phyloP scores from a whole-genome alignment of 129 eudicot species.

The Tagetes patula region DNA sequence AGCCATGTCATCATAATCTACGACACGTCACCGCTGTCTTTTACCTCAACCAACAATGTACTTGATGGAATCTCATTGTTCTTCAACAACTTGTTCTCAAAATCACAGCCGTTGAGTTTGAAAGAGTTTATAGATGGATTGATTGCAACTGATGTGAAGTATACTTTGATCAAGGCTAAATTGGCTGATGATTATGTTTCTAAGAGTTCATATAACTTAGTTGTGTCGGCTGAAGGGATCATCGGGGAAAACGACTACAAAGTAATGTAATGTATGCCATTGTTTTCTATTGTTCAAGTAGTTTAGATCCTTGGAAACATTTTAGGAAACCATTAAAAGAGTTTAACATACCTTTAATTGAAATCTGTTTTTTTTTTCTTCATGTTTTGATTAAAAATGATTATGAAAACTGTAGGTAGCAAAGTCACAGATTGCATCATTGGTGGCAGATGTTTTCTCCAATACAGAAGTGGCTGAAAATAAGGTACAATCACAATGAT shows the following conservation, averaged over 20 bases:
- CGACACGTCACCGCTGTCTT: conserved; percentile 42
- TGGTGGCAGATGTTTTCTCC: conserved; percentile 81
- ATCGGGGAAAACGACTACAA: conserved; percentile 81
- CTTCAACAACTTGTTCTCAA: conserved; percentile 73
- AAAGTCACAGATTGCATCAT: conserved; percentile 67
- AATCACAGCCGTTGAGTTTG: conserved; percentile 58
- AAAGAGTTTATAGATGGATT: conserved; percentile 63
- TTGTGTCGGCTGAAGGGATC: conserved; percentile 75
- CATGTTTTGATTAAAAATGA: not conserved
- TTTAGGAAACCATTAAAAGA: not conserved
- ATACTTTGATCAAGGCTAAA: conserved; percentile 74
- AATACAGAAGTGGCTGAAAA: conserved; percentile 83
- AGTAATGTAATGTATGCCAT: conserved; percentile 98
- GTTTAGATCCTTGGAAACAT: conserved; percentile 12
- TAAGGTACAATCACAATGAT: conserved; percentile 47
- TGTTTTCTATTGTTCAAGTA: conserved; percentile 31
- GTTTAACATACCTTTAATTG: not conserved
- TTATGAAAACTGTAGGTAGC: conserved; percentile 47
- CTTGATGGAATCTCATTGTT: conserved; percentile 68
- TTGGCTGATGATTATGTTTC: conserved; percentile 61
- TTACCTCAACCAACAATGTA: conserved; percentile 68
- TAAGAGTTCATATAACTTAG: conserved; percentile 78
- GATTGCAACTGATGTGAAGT: conserved; percentile 66
- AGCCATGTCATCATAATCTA: conserved; percentile 73
- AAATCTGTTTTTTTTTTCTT: not conserved